Conservation (phyloP, 2,329 filamentous ascomycete species). For the Nannizzia gypsea region DNA sequence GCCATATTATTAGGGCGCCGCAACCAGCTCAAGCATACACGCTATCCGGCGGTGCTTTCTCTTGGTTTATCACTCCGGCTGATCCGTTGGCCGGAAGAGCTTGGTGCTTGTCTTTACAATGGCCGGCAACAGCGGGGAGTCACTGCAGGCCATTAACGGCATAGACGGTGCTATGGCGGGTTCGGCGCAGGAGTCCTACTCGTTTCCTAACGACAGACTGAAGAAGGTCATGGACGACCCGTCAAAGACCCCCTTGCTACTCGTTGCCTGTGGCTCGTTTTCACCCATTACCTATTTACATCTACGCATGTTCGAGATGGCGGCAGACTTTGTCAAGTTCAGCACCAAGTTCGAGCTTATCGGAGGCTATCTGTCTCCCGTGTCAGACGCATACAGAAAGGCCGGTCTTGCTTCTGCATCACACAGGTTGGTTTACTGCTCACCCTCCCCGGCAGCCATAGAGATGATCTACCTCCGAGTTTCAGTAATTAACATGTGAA, state of each 20-base stretch:
- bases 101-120: background rate
- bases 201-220: conserved; percentile 35
- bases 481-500: background rate
- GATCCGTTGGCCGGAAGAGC: background rate
- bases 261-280: conserved; percentile 48
- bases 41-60: background rate
- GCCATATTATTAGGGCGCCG: background rate
- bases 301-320: conserved; percentile 81
- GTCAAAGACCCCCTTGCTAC: conserved; percentile 36
- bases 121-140: background rate
- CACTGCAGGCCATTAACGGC: background rate
- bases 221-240: conserved; percentile 38
- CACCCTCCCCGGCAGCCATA: background rate
- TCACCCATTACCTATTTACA: conserved; percentile 59
- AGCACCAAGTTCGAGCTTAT: conserved; percentile 71
- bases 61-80: background rate
- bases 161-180: background rate
- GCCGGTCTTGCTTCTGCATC: conserved; percentile 60
- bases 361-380: conserved; percentile 74
- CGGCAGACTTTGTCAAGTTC: conserved; percentile 64
- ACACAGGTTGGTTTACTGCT: conserved; percentile 44
- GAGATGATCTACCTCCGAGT: background rate
- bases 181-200: conserved; percentile 20
- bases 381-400: conserved; percentile 67
- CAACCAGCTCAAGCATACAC: background rate